Conservation (phyloP, 139 green algal species). For the Chlorokybus atmophyticus region DNA sequence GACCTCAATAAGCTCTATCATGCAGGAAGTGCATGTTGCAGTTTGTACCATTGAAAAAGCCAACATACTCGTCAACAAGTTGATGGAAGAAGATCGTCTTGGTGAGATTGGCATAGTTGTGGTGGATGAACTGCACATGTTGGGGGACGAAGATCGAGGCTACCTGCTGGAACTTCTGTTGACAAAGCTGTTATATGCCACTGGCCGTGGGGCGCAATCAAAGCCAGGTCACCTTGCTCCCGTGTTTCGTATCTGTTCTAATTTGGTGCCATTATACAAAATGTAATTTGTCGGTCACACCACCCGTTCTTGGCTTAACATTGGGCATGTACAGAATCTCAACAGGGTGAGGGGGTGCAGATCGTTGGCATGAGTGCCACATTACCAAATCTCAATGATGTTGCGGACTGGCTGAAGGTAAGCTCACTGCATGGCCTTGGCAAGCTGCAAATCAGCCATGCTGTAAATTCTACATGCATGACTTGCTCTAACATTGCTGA, state of each 20-base stretch:
- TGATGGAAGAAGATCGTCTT: neutral
- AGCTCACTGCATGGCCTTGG: too few species aligned
- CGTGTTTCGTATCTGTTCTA: too few species aligned
- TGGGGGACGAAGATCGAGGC: slow-evolving; percentile 40
- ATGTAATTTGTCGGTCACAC: too few species aligned
- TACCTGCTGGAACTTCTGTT: slow-evolving; percentile 93
- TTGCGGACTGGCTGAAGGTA: slow-evolving; percentile 68
- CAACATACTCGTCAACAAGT: neutral
- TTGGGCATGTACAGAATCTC: too few species aligned
- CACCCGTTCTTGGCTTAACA: too few species aligned
- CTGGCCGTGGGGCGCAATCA: slow-evolving; percentile 1
- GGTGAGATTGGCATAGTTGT: neutral
- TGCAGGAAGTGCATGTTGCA: neutral
- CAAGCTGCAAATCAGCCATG: too few species aligned
- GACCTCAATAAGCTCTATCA: too few species aligned
- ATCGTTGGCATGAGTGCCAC: slow-evolving; percentile 94
- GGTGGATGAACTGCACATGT: neutral
- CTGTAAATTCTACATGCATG: too few species aligned
- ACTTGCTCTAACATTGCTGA: too few species aligned
- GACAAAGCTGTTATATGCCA: slow-evolving; percentile 76
- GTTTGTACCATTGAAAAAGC: neutral
- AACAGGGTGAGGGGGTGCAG: slow-evolving; percentile 49
- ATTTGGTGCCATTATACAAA: too few species aligned
- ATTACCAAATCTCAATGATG: slow-evolving; percentile 63
- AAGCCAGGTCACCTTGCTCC: too few species aligned